Conservation (phyloP, 225 moss, liverwort and hornwort genomes). For the Ulota crispa region DNA sequence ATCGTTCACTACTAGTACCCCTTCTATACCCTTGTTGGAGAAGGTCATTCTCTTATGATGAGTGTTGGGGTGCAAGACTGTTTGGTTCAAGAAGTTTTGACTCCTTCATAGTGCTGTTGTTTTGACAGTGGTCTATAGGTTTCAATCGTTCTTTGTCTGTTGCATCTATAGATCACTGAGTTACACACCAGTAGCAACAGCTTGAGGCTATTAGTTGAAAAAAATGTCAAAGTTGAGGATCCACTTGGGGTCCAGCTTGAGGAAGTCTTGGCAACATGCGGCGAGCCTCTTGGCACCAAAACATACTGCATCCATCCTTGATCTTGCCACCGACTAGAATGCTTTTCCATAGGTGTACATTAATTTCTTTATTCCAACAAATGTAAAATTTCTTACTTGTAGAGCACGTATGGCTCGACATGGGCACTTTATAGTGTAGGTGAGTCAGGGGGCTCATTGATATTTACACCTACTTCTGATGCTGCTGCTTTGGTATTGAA, state of each 20-base stretch:
- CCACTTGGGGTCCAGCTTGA: not conserved
- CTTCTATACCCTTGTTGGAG: not conserved
- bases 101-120: not conserved
- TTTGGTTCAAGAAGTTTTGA: not conserved
- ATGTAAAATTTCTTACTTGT: not conserved
- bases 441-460: not conserved
- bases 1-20: not conserved
- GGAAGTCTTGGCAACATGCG: slow-evolving; percentile 18
- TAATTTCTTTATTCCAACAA: not conserved
- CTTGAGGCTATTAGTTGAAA: not conserved
- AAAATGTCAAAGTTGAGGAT: not conserved
- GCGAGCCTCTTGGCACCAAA: slow-evolving; percentile 2
- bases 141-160: not conserved
- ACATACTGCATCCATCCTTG: not conserved
- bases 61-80: not conserved
- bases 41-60: not conserved
- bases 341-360: not conserved
- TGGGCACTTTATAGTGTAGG: not conserved
- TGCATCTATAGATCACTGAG: not conserved
- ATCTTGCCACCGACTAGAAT: not conserved
- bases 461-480: not conserved
- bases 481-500: not conserved
- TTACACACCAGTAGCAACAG: not conserved
- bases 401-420: not conserved
- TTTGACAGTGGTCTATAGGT: not conserved